phyloP scores from a whole-genome alignment of 1,284 basidiomycete genomes.

The Microbotryum intermedium region DNA sequence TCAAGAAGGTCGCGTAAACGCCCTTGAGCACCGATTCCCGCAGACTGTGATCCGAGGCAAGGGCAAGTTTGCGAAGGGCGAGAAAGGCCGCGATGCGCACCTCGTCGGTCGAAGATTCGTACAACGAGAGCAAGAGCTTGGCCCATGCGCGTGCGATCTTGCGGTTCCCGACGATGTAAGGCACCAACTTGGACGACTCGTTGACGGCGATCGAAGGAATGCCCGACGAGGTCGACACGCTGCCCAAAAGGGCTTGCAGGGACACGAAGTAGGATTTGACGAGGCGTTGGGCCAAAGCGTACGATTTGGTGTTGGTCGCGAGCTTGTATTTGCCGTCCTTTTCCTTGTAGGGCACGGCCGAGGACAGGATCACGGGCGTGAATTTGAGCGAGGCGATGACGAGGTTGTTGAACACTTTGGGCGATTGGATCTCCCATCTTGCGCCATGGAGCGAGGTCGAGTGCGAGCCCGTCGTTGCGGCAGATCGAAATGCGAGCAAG shows the following conservation, averaged over 20 bases:
- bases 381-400: conserved; percentile 79
- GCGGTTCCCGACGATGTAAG: conserved; percentile 71
- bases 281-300: conserved; percentile 68
- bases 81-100: conserved; percentile 83
- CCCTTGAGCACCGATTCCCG: conserved; percentile 82
- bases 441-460: conserved; percentile 10
- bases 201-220: conserved; percentile 61
- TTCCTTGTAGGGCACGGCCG: conserved; percentile 81
- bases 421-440: conserved; percentile 21
- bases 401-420: conserved; percentile 81
- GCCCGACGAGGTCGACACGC: conserved; percentile 45
- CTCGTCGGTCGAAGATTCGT: conserved; percentile 63
- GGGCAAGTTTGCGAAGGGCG: conserved; percentile 70
- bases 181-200: conserved; percentile 77
- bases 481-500: conserved; percentile 78
- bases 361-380: conserved; percentile 77
- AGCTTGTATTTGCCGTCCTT: conserved; percentile 62
- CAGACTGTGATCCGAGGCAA: conserved; percentile 69
- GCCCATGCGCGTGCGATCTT: conserved; percentile 76
- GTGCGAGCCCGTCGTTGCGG: conserved; percentile 48
- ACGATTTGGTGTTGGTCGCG: conserved; percentile 39
- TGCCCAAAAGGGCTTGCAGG: conserved; percentile 64
- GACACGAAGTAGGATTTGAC: conserved; percentile 85
- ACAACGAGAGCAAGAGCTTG: conserved; percentile 75
- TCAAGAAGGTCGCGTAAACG: conserved; percentile 74